Conservation (phyloP, 2,329 filamentous ascomycete species). For the Truncatella angustata region DNA sequence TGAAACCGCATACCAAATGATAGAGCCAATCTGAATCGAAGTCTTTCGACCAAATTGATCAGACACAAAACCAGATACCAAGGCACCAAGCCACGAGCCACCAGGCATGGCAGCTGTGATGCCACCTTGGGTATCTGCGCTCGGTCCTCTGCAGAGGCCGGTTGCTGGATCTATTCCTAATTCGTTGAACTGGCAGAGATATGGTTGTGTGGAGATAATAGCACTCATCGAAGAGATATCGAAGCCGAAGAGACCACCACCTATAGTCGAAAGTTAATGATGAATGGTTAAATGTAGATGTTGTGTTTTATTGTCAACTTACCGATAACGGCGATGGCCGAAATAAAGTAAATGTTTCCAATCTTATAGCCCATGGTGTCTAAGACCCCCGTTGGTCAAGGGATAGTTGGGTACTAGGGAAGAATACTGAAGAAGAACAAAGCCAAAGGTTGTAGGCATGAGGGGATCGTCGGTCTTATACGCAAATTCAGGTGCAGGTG, state of each 20-base stretch:
- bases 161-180: slow-evolving; percentile 23
- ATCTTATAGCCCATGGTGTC: slow-evolving; percentile 27
- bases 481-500: background rate
- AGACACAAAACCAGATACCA: slow-evolving; percentile 57
- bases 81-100: slow-evolving; percentile 66
- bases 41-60: slow-evolving; percentile 50
- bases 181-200: slow-evolving; percentile 41
- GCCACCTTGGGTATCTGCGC: slow-evolving; percentile 51
- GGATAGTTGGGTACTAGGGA: background rate
- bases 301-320: slow-evolving; percentile 15
- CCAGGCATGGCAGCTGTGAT: slow-evolving; percentile 71
- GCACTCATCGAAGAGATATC: slow-evolving; percentile 46
- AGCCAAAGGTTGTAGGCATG: background rate
- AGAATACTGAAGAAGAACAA: background rate
- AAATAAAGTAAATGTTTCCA: slow-evolving; percentile 42
- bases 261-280: slow-evolving; percentile 18
- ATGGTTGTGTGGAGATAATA: slow-evolving; percentile 39
- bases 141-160: slow-evolving; percentile 48
- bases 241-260: slow-evolving; percentile 41
- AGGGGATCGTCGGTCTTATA: slow-evolving; percentile 7
- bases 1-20: slow-evolving; percentile 44
- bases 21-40: slow-evolving; percentile 48
- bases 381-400: slow-evolving; percentile 7
- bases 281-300: background rate
- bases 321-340: slow-evolving; percentile 42